Base-by-base conservation (phyloP, 805 yeast species). In the Jamesozyma hellenica region DNA sequence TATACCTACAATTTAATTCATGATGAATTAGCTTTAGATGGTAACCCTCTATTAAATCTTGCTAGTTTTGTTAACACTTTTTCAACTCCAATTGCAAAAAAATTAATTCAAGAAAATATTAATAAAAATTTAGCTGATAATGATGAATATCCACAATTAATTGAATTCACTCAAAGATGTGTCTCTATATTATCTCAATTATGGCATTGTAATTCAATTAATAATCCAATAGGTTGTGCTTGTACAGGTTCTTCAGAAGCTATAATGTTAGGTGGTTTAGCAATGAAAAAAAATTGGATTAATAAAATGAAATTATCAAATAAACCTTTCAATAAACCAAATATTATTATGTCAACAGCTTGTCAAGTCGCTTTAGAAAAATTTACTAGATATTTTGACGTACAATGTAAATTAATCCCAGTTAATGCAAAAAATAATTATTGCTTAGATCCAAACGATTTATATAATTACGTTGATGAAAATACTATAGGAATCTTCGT, bases 181-280 rank as follows among this genome's bases (percentile, higher is more conserved):
- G 74, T 87, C 42, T 74, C 86, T 18, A 87, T 87, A 50, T 56
- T 87, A 44, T 77, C 86, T 10, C 73, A 79, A 53, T 59, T 87
- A 52, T 87, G 96, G 96, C 66, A 85, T 54, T 88, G 86, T 10
- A 80, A 79, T 11, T 36, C 42, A 2, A 39, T 51, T 10, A 46
- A 49, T 28, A 52, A 54, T 29, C 77, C 94, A 3, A 67, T 85
- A 25, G 96, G 96, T 18, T 78, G 94, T 11, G 92, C 95, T 19
- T 84, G 95, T 40, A 87, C 95, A 1, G 96, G 96, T 4, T 86
- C 95, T 1, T 79, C 90, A 1, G 96, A 87, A 60, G 96, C 96
- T 7, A 79, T 88, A 50, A 85, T 86, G 83, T 73, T 87, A 38
- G 96, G 94, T 33, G 96, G 96, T 4, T 68, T 87, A 40, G 95